phyloP scores from a whole-genome alignment of 805 yeast species.

The Metschnikowia dekortorum region DNA sequence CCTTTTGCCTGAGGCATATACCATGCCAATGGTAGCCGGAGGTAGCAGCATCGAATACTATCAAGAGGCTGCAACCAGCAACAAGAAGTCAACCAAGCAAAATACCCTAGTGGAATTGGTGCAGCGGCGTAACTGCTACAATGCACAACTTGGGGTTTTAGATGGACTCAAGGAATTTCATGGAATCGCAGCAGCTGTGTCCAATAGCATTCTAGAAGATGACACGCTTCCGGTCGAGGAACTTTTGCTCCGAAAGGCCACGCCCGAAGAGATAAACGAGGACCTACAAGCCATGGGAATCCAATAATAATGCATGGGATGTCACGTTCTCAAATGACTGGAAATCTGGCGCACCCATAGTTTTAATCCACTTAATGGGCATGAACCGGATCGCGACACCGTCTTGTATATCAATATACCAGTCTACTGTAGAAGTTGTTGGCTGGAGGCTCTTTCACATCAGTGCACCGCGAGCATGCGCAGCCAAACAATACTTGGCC shows the following conservation, averaged over 20 bases:
- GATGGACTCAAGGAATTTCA: constrained; percentile 62
- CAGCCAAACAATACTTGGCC: background rate
- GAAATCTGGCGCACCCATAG: background rate
- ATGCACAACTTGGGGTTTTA: constrained; percentile 65
- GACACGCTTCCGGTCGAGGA: constrained; percentile 24
- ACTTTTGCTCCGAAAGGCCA: constrained; percentile 49
- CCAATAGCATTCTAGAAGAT: constrained; percentile 37
- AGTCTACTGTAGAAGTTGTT: background rate
- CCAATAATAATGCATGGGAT: background rate
- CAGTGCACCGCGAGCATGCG: constrained; percentile 7
- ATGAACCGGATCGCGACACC: background rate
- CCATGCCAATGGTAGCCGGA: constrained; percentile 14
- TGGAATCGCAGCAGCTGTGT: constrained; percentile 75
- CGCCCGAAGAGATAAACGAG: constrained; percentile 66
- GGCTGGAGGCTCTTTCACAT: background rate
- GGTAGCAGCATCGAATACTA: constrained; percentile 17
- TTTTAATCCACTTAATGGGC: background rate
- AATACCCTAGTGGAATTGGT: constrained; percentile 43
- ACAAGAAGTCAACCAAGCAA: constrained; percentile 35
- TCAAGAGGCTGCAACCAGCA: constrained; percentile 18
- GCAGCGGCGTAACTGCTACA: constrained; percentile 61
- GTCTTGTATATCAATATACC: background rate
- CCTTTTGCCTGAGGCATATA: constrained; percentile 7
- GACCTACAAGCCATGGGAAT: constrained; percentile 69
- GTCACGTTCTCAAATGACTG: background rate